Evolutionary conservation across 2,329 filamentous ascomycete species (phyloP), one percentile per base, ranked within the genome.

Genomic region (Aspergillus hiratsukae): DNA sequence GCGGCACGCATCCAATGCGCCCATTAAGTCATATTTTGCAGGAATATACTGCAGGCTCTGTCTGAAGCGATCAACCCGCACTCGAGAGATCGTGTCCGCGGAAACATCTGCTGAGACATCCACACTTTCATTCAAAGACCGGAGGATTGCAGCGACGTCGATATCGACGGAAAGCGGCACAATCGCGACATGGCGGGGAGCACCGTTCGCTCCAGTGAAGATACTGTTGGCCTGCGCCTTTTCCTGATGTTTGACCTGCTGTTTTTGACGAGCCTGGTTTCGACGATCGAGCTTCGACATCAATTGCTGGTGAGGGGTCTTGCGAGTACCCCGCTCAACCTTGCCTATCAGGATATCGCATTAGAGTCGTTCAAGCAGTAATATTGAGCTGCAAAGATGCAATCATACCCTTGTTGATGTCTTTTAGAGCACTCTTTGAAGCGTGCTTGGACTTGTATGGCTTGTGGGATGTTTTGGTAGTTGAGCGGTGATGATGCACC

Each of bases 211-310:
- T 4, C 93, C 94, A n/a, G 84, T 77, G 69, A 99, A 99, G 23
- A 99, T 80, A 40, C 86, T 90, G 0, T 84, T 86, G 52, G 91
- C 88, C 64, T 89, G 88, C 49, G 88, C 81, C 69, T 94, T 89
- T 66, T 94, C 91, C 69, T 87, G 87, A 69, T 91, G 86, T 76
- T 97, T 97, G 64, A 86, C 81, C 60, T 89, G 79, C 67, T 93
- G 89, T 73, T 88, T 87, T 80, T 99, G 94, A 75, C 93, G 93
- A 65, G 91, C 90, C 79, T 96, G 91, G 75, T 99, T 97, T 66
- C 91, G 87, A 58, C 94, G 88, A 75, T 96, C 91, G 73, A 99
- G 84, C 77, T 97, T 99, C 57, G 91, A 96, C 90, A 97, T 93
- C 77, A 97, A 85, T 78, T 96, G 91, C 73, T 99, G 94, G 73